These are phyloP conservation scores for Cytospora piceicola DNA, from an alignment of 2,329 filamentous ascomycete genomes.

Conservation along the genomic window DNA sequence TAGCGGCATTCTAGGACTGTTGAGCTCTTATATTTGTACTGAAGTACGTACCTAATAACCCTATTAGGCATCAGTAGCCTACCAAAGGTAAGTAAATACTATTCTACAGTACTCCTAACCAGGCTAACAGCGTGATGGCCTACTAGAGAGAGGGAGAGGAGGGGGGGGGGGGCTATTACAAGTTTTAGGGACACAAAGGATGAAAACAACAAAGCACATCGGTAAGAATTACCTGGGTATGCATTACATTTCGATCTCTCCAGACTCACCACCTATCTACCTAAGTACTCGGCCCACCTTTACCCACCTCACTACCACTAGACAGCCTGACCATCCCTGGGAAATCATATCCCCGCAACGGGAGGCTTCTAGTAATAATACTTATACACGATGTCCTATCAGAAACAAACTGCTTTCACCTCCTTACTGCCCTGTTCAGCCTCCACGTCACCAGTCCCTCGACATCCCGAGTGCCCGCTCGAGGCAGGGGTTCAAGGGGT, in stretches of 20 bases:
- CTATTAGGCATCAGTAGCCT: no score
- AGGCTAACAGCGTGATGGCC: no score
- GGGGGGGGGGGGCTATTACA: no score
- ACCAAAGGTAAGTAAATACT: no score
- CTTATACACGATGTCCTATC: not conserved
- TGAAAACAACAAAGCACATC: no score
- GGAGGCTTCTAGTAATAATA: not conserved
- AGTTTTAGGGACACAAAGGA: no score
- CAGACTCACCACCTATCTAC: not conserved
- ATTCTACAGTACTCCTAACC: no score
- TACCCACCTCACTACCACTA: not conserved
- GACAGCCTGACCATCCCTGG: not conserved
- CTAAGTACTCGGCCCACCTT: not conserved
- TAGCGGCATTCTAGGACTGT: no score
- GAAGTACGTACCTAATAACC: no score
- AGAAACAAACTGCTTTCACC: not conserved
- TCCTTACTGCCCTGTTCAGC: not conserved
- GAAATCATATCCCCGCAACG: not conserved
- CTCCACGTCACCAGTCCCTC: not conserved
- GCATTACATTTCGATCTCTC: not conserved
- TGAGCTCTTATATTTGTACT: no score
- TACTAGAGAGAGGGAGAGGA: no score
- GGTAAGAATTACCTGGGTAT: not conserved
- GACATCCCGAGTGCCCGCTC: not conserved
- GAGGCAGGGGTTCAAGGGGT: not conserved